phyloP scores from a whole-genome alignment of 1,284 basidiomycete genomes.

The Leccinum solheimii region DNA sequence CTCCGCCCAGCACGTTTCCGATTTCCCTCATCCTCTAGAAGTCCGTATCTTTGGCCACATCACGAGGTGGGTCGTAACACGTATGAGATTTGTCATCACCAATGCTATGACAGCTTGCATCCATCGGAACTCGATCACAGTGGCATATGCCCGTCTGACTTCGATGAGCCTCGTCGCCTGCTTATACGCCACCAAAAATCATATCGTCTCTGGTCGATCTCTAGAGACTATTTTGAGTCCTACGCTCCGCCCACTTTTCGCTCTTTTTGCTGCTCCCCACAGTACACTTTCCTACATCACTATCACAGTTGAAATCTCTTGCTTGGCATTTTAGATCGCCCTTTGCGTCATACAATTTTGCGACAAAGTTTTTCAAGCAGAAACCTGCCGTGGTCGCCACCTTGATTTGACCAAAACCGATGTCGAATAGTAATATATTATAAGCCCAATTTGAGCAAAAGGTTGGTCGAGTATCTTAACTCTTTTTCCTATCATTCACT shows the following conservation, averaged over 20 bases:
- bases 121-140: neutral
- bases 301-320: constrained; percentile 48
- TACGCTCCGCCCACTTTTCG: neutral
- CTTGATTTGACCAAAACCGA: constrained; percentile 30
- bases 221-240: neutral
- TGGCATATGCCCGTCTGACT: neutral
- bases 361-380: too few species aligned
- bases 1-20: neutral
- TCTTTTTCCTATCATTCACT: constrained; percentile 11
- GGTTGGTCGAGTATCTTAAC: constrained; percentile 27
- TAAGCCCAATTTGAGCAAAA: constrained; percentile 35
- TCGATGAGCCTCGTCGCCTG: neutral
- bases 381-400: too few species aligned
- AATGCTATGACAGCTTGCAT: neutral
- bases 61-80: neutral
- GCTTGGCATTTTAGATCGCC: constrained; percentile 59
- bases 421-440: too few species aligned
- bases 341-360: constrained; percentile 47
- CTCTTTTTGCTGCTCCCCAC: neutral
- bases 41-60: neutral
- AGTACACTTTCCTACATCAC: too few species aligned
- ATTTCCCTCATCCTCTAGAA: neutral
- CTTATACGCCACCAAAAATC: neutral
- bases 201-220: neutral
- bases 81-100: neutral